Base-by-base conservation (phyloP, 192 early-diverging fungal species). In the Mortierella alpina region DNA sequence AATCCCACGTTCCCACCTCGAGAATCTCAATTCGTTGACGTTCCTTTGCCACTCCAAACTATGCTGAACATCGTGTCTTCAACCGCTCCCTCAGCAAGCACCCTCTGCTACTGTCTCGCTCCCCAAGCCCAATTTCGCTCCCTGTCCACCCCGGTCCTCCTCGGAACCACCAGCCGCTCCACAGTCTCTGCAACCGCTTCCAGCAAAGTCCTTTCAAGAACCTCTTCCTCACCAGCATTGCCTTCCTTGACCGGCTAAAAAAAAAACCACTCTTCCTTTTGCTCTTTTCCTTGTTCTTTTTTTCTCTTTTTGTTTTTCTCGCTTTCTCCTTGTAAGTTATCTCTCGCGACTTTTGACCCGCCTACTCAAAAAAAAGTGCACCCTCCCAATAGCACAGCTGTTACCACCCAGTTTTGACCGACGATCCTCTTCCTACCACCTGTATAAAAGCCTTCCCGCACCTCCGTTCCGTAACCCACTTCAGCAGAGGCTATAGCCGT, bases 81-180 rank as follows among this genome's bases (percentile, higher is more conserved):
- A 51, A 52, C 45, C 49, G 73, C 59, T 55, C 58, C 55, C 23
- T 41, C 59, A 67, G 73, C 73, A 75, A 75, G 63, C 59, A 57
- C 51, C 17, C 50, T 48, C 72, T 74, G 72, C 64, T 74, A 31
- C 54, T 66, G 71, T 63, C 72, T 40, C 72, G 63, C 20, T 55
- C 63, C 41, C 13, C 55, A 55, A 59, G 40, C 63, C 51, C 63
- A 42, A 60, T 64, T 46, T 55, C 44, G 17, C 72, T 13, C 49
- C 13, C 53, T 54, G 48, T 52, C 31, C 72, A 18, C 49, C 13
- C 53, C 53, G 48, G 59, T 62, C 51, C 68, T 14, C 57, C n/a
- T 41, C 31, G 31, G 31, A 31, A 31, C 31, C 31, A 31, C 31
- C 3, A 31, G 31, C 31, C 31, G 31, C 31, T 2, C 20, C 39